These are phyloP conservation scores for Chaetomiaceae sp. DNA, from an alignment of 2,329 filamentous ascomycete genomes.

Conservation along the genomic window DNA sequence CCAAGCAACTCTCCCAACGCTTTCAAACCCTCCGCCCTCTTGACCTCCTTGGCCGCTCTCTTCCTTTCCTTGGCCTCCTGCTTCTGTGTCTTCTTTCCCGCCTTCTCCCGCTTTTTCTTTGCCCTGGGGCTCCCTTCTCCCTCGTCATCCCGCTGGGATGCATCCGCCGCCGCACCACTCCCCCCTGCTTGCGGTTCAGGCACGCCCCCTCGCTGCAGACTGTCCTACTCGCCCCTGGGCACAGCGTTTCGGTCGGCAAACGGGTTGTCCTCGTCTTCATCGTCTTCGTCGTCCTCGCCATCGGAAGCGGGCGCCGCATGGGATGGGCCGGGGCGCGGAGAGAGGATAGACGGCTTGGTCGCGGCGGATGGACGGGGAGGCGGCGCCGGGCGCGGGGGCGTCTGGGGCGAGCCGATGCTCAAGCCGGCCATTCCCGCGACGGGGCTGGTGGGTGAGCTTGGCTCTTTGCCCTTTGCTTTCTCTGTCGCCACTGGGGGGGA, in stretches of 20 bases:
- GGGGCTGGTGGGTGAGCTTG: conserved; percentile 40
- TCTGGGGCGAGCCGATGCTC: conserved; percentile 36
- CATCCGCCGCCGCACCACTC: background rate
- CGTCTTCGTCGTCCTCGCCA: conserved; percentile 49
- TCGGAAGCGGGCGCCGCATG: conserved; percentile 44
- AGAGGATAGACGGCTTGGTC: conserved; percentile 49
- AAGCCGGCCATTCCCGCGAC: conserved; percentile 43
- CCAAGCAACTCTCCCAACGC: background rate
- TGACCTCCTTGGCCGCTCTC: no score
- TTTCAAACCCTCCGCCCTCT: no score
- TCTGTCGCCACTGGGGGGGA: conserved; percentile 45
- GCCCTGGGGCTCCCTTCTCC: background rate
- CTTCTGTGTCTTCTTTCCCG: background rate
- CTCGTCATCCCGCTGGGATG: background rate
- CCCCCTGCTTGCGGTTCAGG: no score
- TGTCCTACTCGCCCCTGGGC: conserved; percentile 35
- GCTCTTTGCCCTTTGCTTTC: conserved; percentile 48
- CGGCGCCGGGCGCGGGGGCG: conserved; percentile 39
- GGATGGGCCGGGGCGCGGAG: conserved; percentile 38
- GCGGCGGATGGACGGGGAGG: conserved; percentile 45
- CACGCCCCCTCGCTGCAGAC: background rate
- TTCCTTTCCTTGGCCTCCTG: background rate
- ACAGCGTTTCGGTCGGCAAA: conserved; percentile 81
- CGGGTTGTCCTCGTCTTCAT: conserved; percentile 79
- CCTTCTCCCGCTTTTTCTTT: background rate